A percentile compares a stretch with the other conserved stretches of the same genome.
Conservation (phyloP, 257 asterid species). For the Rauvolfia tetraphylla region DNA sequence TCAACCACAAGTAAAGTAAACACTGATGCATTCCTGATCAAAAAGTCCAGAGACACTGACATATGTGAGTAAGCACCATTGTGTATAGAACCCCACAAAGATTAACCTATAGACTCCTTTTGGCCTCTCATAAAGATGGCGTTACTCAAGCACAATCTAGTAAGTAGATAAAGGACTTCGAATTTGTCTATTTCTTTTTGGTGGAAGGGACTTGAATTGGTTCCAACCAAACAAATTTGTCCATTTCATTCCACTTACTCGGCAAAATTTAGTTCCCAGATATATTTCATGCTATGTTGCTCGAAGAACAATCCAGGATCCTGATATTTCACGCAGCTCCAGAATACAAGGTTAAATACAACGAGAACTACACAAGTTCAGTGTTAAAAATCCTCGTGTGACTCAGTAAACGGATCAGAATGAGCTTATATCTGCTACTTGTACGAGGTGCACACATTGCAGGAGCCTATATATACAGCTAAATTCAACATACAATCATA, state of each 20-base stretch:
- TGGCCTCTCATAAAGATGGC: background rate
- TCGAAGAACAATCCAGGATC: background rate
- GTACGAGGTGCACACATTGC: conserved; percentile 30
- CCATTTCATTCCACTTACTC: background rate
- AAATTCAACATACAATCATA: background rate
- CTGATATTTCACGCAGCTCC: background rate
- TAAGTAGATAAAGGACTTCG: background rate
- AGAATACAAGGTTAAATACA: background rate
- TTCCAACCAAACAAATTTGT: too few species aligned
- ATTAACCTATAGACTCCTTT: background rate
- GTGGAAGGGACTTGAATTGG: too few species aligned
- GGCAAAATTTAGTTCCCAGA: background rate
- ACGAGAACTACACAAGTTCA: background rate
- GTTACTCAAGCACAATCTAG: background rate
- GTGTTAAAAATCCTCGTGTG: background rate
- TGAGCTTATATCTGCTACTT: conserved; percentile 10
- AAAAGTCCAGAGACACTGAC: background rate
- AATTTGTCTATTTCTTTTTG: too few species aligned
- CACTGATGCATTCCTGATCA: too few species aligned
- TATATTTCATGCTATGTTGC: background rate
- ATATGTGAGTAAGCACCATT: too few species aligned
- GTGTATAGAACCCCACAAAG: background rate
- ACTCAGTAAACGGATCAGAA: background rate
- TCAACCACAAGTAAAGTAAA: too few species aligned
- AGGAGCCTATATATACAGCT: background rate